These are phyloP conservation scores for Dioszegia crocea DNA, from an alignment of 768 basidiomycete genomes.

Conservation along the genomic window DNA sequence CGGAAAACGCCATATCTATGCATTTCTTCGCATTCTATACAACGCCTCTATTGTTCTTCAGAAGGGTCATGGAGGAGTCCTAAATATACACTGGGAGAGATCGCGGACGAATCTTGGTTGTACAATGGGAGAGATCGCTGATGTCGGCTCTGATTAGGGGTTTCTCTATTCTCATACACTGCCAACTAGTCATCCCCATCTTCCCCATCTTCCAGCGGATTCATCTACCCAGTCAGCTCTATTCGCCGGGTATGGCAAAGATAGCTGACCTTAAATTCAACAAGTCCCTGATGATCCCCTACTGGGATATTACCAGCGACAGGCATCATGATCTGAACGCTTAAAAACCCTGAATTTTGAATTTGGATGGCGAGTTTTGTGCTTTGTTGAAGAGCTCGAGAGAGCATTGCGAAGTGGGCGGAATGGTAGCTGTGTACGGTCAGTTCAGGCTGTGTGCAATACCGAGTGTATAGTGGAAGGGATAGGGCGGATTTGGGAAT, in stretches of 20 bases:
- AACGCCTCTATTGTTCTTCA: too few relatives aligned
- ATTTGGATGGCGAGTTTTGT: conserved; percentile 86
- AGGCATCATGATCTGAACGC: conserved; percentile 84
- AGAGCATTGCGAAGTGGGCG: conserved; percentile 65
- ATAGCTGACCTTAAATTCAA: conserved; percentile 76
- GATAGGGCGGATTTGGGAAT: too few relatives aligned
- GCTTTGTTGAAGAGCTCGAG: conserved; percentile 73
- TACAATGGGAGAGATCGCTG: too few relatives aligned
- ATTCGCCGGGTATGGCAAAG: too few relatives aligned
- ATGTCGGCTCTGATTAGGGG: too few relatives aligned
- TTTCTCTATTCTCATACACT: not conserved
- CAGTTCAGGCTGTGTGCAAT: not conserved
- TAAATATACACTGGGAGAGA: too few relatives aligned
- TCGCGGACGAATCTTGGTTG: too few relatives aligned
- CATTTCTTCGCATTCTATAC: too few relatives aligned
- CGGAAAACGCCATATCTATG: too few relatives aligned
- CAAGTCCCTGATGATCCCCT: conserved; percentile 60
- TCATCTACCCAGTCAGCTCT: conserved; percentile 27
- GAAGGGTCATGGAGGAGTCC: too few relatives aligned
- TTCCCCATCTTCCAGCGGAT: conserved; percentile 25
- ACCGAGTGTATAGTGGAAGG: too few relatives aligned
- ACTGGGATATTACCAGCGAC: conserved; percentile 51
- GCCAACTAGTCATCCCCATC: conserved; percentile 17
- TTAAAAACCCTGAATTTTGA: conserved; percentile 73
- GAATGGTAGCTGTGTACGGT: conserved; percentile 66